Evolutionary conservation across 2,329 filamentous ascomycete genomes (phyloP), one percentile per base, ranked within the genome.

Genomic region (Colletotrichum aenigma): DNA sequence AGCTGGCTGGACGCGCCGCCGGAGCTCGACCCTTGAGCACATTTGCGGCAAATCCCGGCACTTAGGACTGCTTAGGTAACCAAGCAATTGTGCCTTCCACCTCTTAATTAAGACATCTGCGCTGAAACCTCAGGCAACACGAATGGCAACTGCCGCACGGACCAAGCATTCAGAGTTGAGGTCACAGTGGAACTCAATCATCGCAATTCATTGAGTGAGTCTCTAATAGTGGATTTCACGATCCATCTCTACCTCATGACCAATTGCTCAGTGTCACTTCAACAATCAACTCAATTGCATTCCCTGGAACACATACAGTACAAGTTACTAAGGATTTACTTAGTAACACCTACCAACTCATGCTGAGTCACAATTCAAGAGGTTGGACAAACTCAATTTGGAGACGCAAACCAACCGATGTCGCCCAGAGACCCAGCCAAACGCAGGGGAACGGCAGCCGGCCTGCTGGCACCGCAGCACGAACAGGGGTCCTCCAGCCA

Each of bases 21-120:
- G 2, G 48, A 69, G 64, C 74, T 73, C 48, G 64, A 74, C 64
- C 65, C 70, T 65, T 69, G 74, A 68, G 70, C 58, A 65, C 32
- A 34, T 73, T 69, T 73, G 70, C 73, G 70, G 73, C 70, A 65
- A 75, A 75, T 67, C 62, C 69, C 55, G 73, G 16, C 36, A 30
- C 43, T 55, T 24, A 1, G 13, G 28, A 2, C 16, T 6, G 67
- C 36, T 70, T 62, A 70, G 12, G 36, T 68, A 55, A 21, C 38
- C 18, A n/a, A 10, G 0, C 18, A 36, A 1, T 0, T 48, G 38
- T 12, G 18, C 18, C 38, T 43, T 3, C 2, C 7, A 16, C 30
- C 30, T 55, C 5, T 30, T 34, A 3, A 5, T 8, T 9, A 1
- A 32, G n/a, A 34, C 7, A 36, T 13, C 30, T 38, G 10, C n/a